Conservation (phyloP, 1,284 basidiomycete species). For the Boletus semigastroideus region DNA sequence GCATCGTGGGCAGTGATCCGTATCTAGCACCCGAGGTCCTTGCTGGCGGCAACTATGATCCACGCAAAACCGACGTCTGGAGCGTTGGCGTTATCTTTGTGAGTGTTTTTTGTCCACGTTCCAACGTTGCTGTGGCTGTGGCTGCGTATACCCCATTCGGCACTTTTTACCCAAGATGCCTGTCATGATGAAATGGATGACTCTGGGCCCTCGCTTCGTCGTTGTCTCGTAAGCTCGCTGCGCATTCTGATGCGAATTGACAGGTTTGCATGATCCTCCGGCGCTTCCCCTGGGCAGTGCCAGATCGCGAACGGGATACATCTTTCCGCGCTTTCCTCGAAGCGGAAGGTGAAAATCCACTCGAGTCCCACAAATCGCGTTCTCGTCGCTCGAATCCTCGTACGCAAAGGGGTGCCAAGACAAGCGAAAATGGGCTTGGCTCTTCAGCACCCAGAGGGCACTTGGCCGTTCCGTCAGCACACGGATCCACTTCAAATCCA, state of each 20-base stretch:
- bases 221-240: slow-evolving; percentile 7
- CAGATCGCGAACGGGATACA: slow-evolving; percentile 91
- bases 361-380: slow-evolving; percentile 22
- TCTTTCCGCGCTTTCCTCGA: slow-evolving; percentile 91
- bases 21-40: slow-evolving; percentile 99
- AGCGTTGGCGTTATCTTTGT: slow-evolving; percentile 98
- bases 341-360: slow-evolving; percentile 44
- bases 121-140: neutral
- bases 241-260: slow-evolving; percentile 15
- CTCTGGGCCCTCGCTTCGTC: neutral
- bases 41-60: slow-evolving; percentile 69
- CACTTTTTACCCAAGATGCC: neutral
- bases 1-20: slow-evolving; percentile 96
- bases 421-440: neutral
- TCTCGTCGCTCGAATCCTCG: slow-evolving; percentile 13
- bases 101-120: slow-evolving; percentile 24
- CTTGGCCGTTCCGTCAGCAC: slow-evolving; percentile 7
- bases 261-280: slow-evolving; percentile 89
- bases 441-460: neutral
- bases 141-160: neutral
- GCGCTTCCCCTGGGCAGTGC: slow-evolving; percentile 98
- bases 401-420: slow-evolving; percentile 12
- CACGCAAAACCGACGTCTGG: slow-evolving; percentile 98
- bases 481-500: slow-evolving; percentile 12
- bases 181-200: slow-evolving; percentile 2